Conservation (phyloP, 2,329 filamentous ascomycete genomes). For the Monosporascus sp. region DNA sequence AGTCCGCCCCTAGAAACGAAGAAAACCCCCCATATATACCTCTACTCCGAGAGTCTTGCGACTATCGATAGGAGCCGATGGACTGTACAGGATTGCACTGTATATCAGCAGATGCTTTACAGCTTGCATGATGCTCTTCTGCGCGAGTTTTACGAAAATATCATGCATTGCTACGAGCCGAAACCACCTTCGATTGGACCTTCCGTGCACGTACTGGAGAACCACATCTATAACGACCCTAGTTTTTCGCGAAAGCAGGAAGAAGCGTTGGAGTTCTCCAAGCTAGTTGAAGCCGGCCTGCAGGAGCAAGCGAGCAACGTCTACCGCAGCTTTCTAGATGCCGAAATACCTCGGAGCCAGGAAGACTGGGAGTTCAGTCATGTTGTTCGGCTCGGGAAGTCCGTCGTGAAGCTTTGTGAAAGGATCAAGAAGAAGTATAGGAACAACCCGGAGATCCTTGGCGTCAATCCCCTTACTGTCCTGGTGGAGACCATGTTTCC, state of each 20-base stretch:
- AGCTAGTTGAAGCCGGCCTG: slow-evolving; percentile 68
- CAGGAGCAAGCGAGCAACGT: slow-evolving; percentile 69
- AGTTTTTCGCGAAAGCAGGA: slow-evolving; percentile 67
- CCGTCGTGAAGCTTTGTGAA: slow-evolving; percentile 78
- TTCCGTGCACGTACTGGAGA: slow-evolving; percentile 74
- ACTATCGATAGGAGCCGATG: slow-evolving; percentile 58
- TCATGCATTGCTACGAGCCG: slow-evolving; percentile 83
- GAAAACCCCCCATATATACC: slow-evolving; percentile 52
- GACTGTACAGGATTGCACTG: slow-evolving; percentile 63
- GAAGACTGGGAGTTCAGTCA: slow-evolving; percentile 88
- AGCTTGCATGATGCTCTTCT: slow-evolving; percentile 76
- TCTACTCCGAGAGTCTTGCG: slow-evolving; percentile 44
- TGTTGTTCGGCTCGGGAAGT: slow-evolving; percentile 82
- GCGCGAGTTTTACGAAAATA: slow-evolving; percentile 80
- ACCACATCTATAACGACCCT: slow-evolving; percentile 75
- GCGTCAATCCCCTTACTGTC: slow-evolving; percentile 59
- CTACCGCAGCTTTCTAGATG: slow-evolving; percentile 74
- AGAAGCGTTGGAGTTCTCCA: slow-evolving; percentile 66
- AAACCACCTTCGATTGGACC: slow-evolving; percentile 78
- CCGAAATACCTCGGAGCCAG: slow-evolving; percentile 72
- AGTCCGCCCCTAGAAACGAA: slow-evolving; percentile 62
- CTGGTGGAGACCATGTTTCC: slow-evolving; percentile 82
- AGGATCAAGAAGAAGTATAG: slow-evolving; percentile 90
- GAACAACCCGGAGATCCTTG: slow-evolving; percentile 83
- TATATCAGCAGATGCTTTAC: slow-evolving; percentile 71